Evolutionary conservation across 1,284 basidiomycete species (phyloP), one percentile per base, ranked within the genome.

Genomic region (Ceratobasidium papillatum): DNA sequence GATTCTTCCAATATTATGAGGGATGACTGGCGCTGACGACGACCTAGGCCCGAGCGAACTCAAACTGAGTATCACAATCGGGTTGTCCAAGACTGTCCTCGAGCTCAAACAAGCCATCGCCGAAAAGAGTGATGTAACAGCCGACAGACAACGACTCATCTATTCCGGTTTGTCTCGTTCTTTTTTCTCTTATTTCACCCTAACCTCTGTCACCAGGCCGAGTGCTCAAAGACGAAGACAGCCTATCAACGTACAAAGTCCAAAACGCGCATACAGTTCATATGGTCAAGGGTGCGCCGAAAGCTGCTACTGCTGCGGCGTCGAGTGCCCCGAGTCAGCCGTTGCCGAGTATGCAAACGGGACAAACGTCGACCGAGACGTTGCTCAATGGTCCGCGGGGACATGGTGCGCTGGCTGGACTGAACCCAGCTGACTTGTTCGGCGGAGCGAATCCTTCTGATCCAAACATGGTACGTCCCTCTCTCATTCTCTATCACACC

Each of bases 31-130:
- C 8, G 36, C 49, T 49, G 5, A 64, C 36, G 25, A 45, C 19
- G 22, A 38, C 61, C 61, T n/a, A 80, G 94, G 94, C 19, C 94
- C 95, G 0, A 93, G 89, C 80, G 94, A 96, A 84, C 87, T 96
- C 82, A 96, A 96, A 85, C 88, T 97, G 34, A 89, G 93, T 80
- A 92, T 97, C 77, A 86, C 89, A 25, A 95, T 96, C 79, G 83
- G 86, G 52, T 87, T 89, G 9, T 89, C 91, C 83, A 93, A 93
- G 84, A 92, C 90, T 0, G 94, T 96, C 47, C 84, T 86, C 59
- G 94, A 97, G 77, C 89, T 97, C 79, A 96, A 97, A 85, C 87
- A 91, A 77, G 90, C 91, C 41, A 94, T 97, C 82, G 90, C 94
- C 3, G 89, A 86, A 58, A 90, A 93, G 85, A 91, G 91, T 9